Evolutionary conservation across 2,329 filamentous ascomycete genomes (phyloP).

Genomic region (Bipolaris bicolor): DNA sequence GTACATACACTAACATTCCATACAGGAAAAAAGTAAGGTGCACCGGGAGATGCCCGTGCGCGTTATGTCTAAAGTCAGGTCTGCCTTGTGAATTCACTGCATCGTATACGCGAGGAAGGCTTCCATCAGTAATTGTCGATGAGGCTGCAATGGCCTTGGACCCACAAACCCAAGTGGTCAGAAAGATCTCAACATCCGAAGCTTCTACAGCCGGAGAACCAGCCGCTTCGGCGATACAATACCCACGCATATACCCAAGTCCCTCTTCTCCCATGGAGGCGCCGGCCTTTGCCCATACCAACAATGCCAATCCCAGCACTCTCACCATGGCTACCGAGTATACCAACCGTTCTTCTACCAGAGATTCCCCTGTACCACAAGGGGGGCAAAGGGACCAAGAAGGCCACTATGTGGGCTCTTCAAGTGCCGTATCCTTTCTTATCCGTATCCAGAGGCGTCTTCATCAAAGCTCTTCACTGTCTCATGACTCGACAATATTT

Average conservation of each 20-base stretch:
- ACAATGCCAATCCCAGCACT: slow-evolving; percentile 12
- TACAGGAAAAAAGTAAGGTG: slow-evolving; percentile 48
- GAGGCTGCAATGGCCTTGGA: slow-evolving; percentile 34
- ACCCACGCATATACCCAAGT: slow-evolving; percentile 23
- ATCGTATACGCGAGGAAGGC: slow-evolving; percentile 56
- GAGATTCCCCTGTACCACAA: slow-evolving; percentile 55
- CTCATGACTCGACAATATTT: slow-evolving; percentile 55
- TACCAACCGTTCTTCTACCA: slow-evolving; percentile 36
- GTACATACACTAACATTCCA: slow-evolving; percentile 15
- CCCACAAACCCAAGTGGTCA: slow-evolving; percentile 23
- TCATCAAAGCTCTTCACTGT: slow-evolving; percentile 48
- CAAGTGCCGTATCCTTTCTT: slow-evolving; percentile 58
- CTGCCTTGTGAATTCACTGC: slow-evolving; percentile 58
- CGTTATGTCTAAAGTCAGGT: slow-evolving; percentile 39
- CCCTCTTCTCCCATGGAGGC: slow-evolving; percentile 22
- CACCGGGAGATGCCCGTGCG: slow-evolving; percentile 45
- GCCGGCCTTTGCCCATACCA: slow-evolving; percentile 17
- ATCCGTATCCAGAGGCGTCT: slow-evolving; percentile 58
- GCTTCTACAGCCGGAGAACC: slow-evolving; percentile 17
- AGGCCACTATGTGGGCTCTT: slow-evolving; percentile 57
- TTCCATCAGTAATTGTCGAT: slow-evolving; percentile 50
- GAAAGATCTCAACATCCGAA: slow-evolving; percentile 18
- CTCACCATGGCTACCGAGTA: slow-evolving; percentile 24
- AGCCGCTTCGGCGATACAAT: slow-evolving; percentile 27
- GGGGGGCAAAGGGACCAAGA: slow-evolving; percentile 52